Base-by-base conservation (phyloP, 306 rosid species). In the Cucurbita moschata region DNA sequence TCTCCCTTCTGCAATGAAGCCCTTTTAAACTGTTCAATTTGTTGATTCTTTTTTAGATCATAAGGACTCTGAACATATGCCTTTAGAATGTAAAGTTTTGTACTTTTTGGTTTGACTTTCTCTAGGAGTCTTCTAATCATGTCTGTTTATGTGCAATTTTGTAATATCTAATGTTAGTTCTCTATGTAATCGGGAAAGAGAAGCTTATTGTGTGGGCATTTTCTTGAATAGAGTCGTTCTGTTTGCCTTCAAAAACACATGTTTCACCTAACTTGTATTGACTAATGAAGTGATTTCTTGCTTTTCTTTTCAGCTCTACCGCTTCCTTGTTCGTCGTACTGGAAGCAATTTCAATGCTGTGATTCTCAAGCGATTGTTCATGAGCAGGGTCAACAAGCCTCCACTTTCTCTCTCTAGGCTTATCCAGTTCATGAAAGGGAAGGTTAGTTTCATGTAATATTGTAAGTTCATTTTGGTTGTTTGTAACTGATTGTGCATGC, bases 301-400 rank as follows among this genome's bases (percentile, higher is more conserved):
- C 73, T 38, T 39, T 11, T 38, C 70, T 51, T 68, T 50, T 76
- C 81, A 89, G 97, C 94, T 92, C 35, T 92, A 92, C 74, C 89
- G 96, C 44, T 92, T 92, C 83, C 93, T 92, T 71, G 96, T 87
- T 35, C 84, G 97, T 80, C 89, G 96, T 65, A 89, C 96, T 64
- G 88, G 90, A 26, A 92, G 96, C 85, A 83, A 78, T 1, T 90
- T 88, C 86, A 90, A 84, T 80, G 89, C 87, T 3, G 96, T 90
- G 4, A 82, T 90, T 35, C 94, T 87, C 39, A 90, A 88, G 85
- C 86, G 96, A 40, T 75, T 90, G 80, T 87, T 90, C 75, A 90
- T 90, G 96, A 88, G 95, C 87, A 87, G 83, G 87, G 88, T 87
- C 68, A 90, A 90, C 88, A 88, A 82, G 83, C 80, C 96, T 40